phyloP scores from a whole-genome alignment of 1,284 basidiomycete genomes.

The Inonotus hispidus region DNA sequence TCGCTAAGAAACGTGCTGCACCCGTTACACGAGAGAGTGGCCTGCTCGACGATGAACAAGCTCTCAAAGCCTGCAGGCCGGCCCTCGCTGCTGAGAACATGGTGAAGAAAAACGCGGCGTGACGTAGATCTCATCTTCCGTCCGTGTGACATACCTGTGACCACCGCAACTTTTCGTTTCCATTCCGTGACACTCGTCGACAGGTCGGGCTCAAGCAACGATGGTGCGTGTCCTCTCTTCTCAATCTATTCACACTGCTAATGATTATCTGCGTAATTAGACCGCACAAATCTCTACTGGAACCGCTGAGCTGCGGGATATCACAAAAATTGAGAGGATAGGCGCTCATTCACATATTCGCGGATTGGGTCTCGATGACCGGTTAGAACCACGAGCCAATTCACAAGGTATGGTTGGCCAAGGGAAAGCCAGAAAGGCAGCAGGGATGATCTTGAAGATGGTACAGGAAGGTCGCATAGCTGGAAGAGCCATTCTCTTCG shows the following conservation, averaged over 20 bases:
- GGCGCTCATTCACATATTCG: conserved; percentile 98
- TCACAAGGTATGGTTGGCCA: conserved; percentile 98
- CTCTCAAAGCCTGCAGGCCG: conserved; percentile 11
- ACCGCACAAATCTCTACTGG: conserved; percentile 69
- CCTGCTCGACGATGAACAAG: conserved; percentile 7
- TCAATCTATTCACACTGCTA: not conserved
- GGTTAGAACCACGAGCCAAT: conserved; percentile 82
- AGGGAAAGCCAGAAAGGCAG: conserved; percentile 90
- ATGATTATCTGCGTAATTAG: conserved; percentile 30
- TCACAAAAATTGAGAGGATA: conserved; percentile 96
- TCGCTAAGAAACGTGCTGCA: conserved; percentile 27
- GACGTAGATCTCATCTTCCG: not conserved
- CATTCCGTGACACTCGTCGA: no score
- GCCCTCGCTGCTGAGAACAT: conserved; percentile 19
- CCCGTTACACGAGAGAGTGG: not conserved
- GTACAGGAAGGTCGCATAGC: conserved; percentile 95
- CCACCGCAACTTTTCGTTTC: not conserved
- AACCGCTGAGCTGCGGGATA: conserved; percentile 76
- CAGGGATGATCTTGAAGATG: conserved; percentile 97
- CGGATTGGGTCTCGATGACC: conserved; percentile 89
- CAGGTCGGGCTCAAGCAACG: not conserved
- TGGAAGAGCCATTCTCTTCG: conserved; percentile 92
- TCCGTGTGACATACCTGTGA: conserved; percentile 2
- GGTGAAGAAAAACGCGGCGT: conserved; percentile 10
- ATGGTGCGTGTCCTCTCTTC: conserved; percentile 12